Evolutionary conservation across 495 filamentous ascomycete species (phyloP), one percentile per base, ranked within the genome.

Genomic region (Lophium mytilinum): DNA sequence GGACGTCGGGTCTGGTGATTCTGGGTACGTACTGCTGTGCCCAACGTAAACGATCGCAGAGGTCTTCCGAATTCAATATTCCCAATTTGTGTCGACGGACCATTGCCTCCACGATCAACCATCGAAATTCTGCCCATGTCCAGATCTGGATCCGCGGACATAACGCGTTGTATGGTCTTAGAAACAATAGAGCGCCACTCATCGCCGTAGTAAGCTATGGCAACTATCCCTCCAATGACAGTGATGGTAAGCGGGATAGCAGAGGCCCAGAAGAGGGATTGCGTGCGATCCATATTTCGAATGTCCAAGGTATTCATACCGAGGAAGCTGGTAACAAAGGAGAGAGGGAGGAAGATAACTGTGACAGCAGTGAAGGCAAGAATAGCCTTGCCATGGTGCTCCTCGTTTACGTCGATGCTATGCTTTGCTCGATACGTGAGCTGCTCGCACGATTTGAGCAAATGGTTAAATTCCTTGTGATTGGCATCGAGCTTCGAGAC

Each of bases 301-400:
- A 68, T 63, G 42, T 68, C 66, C 12, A 40, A 52, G 7, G 59
- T 61, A 39, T 68, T 68, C 63, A 64, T 68, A 18, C 56, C 66
- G 6, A 63, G 39, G 37, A 51, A 65, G 47, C 51, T 58, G 15
- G 65, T 57, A 1, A 67, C 50, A 49, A 65, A 65, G 1, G 51
- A 57, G 14, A 67, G 50, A 8, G 65, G 65, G 2, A 67, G 45
- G 46, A 67, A 67, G 37, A 67, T 58, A n/a, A 65, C 42, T 6
- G 65, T 67, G 14, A 67, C 62, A 11, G 57, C 52, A 1, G 62
- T 67, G 37, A 67, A 67, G n/a, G 63, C 59, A 6, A 65, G 35
- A 46, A 67, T 67, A 14, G 65, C 65, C 39, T 67, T 65, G 3
- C 62, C 65, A 47, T 65, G 65, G 30, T 35, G 11, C 49, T 17